Conservation (phyloP, 2,329 filamentous ascomycete species). For the Aspergillus niger region DNA sequence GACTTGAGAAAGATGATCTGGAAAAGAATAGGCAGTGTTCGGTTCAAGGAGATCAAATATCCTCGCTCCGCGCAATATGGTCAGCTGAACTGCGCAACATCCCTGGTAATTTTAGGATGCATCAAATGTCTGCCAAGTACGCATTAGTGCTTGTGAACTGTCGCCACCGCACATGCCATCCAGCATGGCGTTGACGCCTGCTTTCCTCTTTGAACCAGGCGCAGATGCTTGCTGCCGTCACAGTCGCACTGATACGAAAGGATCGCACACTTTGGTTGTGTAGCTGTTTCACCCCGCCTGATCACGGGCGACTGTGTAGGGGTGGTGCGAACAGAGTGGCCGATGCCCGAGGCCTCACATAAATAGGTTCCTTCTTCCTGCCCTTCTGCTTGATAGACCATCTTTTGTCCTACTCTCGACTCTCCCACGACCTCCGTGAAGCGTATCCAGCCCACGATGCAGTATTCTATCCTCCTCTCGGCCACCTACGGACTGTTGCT, state of each 20-base stretch:
- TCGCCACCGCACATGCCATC: too few relatives aligned
- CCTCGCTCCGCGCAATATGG: background rate
- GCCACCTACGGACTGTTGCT: background rate
- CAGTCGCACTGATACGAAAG: background rate
- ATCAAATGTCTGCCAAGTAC: too few relatives aligned
- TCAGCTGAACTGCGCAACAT: too few relatives aligned
- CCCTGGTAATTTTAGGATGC: too few relatives aligned
- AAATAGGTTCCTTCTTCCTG: background rate
- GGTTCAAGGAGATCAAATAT: background rate
- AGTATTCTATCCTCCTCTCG: background rate
- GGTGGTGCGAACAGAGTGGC: too few relatives aligned
- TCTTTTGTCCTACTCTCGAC: too few relatives aligned
- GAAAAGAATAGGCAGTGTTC: background rate
- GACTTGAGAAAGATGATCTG: background rate
- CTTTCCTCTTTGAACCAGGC: too few relatives aligned
- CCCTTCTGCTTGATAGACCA: background rate
- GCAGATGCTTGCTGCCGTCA: background rate
- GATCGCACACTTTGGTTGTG: too few relatives aligned
- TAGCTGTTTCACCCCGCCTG: too few relatives aligned
- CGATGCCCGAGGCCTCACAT: background rate
- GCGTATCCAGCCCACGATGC: background rate
- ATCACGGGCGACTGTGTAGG: too few relatives aligned
- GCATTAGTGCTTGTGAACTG: too few relatives aligned
- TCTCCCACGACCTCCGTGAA: background rate
- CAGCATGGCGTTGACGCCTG: too few relatives aligned